phyloP scores from a whole-genome alignment of 305 asterid genomes.

The Fraxinus albicans region DNA sequence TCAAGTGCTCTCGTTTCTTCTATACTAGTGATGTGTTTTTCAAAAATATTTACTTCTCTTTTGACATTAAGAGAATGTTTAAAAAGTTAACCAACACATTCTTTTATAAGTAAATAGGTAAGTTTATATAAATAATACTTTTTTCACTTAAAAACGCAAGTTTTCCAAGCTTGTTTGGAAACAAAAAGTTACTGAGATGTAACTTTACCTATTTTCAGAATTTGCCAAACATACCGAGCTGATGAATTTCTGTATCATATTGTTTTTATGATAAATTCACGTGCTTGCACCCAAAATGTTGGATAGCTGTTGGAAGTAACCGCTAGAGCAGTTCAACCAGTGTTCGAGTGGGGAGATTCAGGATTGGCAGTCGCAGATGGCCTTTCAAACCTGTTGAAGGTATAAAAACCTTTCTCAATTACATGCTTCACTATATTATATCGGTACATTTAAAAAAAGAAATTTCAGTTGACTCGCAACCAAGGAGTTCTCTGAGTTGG shows the following conservation, averaged over 20 bases:
- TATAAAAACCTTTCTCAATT: conserved; percentile 22
- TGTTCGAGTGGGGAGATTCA: conserved; percentile 90
- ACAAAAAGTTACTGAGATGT: background rate
- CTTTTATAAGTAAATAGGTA: background rate
- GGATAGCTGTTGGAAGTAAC: conserved; percentile 80
- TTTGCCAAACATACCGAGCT: background rate
- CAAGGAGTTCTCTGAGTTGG: background rate
- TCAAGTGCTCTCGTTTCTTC: background rate
- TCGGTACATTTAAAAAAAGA: background rate
- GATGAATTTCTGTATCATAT: background rate
- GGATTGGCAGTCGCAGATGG: conserved; percentile 85
- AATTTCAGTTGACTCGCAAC: background rate
- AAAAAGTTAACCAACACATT: background rate
- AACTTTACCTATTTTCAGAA: background rate
- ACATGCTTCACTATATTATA: background rate
- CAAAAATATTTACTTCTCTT: background rate
- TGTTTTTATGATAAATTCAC: background rate
- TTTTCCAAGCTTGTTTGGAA: background rate
- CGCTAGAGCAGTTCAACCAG: conserved; percentile 83
- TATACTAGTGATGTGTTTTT: background rate
- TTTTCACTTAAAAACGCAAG: background rate
- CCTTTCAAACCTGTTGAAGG: conserved; percentile 79
- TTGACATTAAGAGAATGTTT: background rate
- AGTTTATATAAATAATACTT: background rate
- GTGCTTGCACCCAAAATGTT: conserved; percentile 19